Evolutionary conservation across 805 yeast genomes (phyloP), one percentile per base, ranked within the genome.

Genomic region (Metschnikowia vanudenii): DNA sequence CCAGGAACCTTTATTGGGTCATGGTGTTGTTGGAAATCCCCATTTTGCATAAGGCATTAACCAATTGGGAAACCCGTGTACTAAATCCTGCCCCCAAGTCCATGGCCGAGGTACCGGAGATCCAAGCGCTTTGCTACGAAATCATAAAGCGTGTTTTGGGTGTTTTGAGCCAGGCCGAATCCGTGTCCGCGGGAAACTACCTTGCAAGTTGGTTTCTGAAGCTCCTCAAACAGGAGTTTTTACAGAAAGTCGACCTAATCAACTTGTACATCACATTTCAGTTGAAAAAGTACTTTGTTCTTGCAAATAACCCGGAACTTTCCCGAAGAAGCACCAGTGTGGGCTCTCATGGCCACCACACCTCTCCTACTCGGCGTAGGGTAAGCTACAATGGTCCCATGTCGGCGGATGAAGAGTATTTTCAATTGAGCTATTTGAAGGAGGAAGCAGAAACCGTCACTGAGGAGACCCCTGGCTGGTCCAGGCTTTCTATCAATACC

Each of bases 211-310:
- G 87, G 84, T 73, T 82, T 58, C 68, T 81, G 3, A 68, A 74
- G 37, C 57, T 73, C 14, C 65, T 82, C 0, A 45, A 53, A 0
- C 63, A 61, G 0, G 73, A 68, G 8, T 84, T 85, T 52, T 61
- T 62, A 9, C 57, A 62, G 2, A 82, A 83, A 54, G 76, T 89
- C 0, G 88, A 88, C 33, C 67, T 85, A 28, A 56, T 88, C 40
- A 91, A 90, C 57, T 71, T 88, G 18, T 89, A 85, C 64, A 76
- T 90, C 31, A 85, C 95, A 0, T 88, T 86, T 58, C 88, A 88
- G 37, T 68, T 91, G 45, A 77, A 82, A 34, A 73, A 80, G 48
- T 71, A 79, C 44, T 69, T 75, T 52, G 75, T 71, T 59, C 53
- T 59, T 47, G 64, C 69, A 43, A 60, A 68, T 49, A 66, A 56